These are phyloP conservation scores for Phytophthora cactorum DNA, from an alignment of 352 stramenopile species.

Conservation along the genomic window DNA sequence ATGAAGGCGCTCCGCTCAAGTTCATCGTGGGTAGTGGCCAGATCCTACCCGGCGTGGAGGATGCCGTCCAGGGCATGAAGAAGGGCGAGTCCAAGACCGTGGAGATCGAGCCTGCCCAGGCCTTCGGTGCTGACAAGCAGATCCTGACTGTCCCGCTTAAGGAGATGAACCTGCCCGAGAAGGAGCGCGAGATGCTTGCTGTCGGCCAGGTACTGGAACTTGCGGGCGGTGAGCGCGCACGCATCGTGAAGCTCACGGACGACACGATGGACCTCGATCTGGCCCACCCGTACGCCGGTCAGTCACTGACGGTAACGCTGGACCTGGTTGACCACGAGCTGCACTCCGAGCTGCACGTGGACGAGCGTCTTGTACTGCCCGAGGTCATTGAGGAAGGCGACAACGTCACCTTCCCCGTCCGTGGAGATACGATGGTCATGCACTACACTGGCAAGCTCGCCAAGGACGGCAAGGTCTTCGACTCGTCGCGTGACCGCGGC, in stretches of 20 bases:
- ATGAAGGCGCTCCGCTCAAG: conserved; percentile 53
- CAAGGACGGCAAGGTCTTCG: conserved; percentile 69
- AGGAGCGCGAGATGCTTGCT: conserved; percentile 72
- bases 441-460: conserved; percentile 86
- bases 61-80: conserved; percentile 67
- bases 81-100: conserved; percentile 72
- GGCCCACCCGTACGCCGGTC: conserved; percentile 75
- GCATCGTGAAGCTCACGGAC: conserved; percentile 71
- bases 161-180: conserved; percentile 74
- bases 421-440: conserved; percentile 83
- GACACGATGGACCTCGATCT: conserved; percentile 81
- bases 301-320: conserved; percentile 80
- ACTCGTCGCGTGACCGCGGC: conserved; percentile 76
- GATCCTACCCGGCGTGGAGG: conserved; percentile 75
- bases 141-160: conserved; percentile 70
- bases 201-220: conserved; percentile 70
- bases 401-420: conserved; percentile 63
- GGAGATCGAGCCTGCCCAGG: conserved; percentile 65
- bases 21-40: conserved; percentile 80
- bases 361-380: conserved; percentile 76
- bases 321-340: conserved; percentile 70
- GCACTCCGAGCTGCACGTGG: conserved; percentile 45
- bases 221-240: conserved; percentile 61
- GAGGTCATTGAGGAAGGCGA: conserved; percentile 72
- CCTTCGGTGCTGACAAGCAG: conserved; percentile 72